phyloP scores from a whole-genome alignment of 2,329 filamentous ascomycete genomes.

The Sporothrix globosa region DNA sequence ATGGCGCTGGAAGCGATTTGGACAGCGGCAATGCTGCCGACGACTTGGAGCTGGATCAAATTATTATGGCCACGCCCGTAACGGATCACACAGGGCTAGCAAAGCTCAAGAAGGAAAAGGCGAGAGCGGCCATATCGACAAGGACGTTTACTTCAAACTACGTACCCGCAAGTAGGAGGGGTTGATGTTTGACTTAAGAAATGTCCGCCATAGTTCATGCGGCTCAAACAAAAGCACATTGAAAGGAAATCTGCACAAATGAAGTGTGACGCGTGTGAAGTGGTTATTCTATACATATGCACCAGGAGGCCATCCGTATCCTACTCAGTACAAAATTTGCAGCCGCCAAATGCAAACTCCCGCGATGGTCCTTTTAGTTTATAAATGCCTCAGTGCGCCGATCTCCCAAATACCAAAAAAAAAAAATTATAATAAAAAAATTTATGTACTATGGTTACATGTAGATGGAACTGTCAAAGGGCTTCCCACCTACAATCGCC shows the following conservation, averaged over 20 bases:
- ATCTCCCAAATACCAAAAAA: neutral
- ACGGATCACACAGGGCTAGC: constrained; percentile 77
- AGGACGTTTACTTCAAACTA: constrained; percentile 56
- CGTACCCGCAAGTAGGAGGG: constrained; percentile 54
- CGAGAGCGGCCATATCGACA: constrained; percentile 52
- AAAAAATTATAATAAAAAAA: too few relatives aligned
- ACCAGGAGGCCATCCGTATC: neutral
- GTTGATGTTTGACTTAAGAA: constrained; percentile 40
- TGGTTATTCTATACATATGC: neutral
- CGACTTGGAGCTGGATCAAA: constrained; percentile 85
- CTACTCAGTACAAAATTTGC: neutral
- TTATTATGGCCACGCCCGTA: constrained; percentile 87
- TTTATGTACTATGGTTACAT: constrained; percentile 9
- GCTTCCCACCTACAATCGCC: constrained; percentile 52
- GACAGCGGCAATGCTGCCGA: constrained; percentile 57
- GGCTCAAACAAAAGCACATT: neutral
- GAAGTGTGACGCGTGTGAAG: neutral
- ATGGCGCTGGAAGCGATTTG: neutral
- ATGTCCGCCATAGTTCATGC: neutral
- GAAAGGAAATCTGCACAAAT: neutral
- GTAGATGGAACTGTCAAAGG: neutral
- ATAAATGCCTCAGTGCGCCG: neutral
- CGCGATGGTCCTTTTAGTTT: neutral
- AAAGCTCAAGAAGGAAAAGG: constrained; percentile 60
- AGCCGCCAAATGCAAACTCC: neutral